Base-by-base conservation (phyloP, 129 eudicot species). In the Oenanthe sinensis region DNA sequence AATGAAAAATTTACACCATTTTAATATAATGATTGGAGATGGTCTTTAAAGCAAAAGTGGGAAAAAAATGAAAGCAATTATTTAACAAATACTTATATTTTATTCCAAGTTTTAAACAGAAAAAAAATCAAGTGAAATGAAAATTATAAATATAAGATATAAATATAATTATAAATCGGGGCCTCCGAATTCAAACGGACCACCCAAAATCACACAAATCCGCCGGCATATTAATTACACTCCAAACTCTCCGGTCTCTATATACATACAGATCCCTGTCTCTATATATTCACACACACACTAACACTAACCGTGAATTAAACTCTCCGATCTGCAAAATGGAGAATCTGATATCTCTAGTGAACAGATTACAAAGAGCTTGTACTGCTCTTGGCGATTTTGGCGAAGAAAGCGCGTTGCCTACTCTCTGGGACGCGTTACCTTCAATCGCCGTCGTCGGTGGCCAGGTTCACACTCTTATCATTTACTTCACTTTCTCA, bases 371-470 rank as follows among this genome's bases (percentile, higher is more conserved):
- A 71, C 98, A 94, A 79, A 85, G 93, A 77, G 98, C 98, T 14
- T 94, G 98, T 79, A 94, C 98, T 5, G 97, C 97, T 43, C 89
- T 94, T 0, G 98, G 98, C 30, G 98, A 94, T 88, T 84, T 87
- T 79, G 98, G 97, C 75, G 98, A 94, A 71, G 97, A 93, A 67
- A 89, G 90, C 80, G 91, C 98, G 49, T 79, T 94, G 81, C 98
- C 98, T 4, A 94, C 98, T 46, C 94, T 93, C 37, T 93, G 98
- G 98, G 98, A 93, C 69, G 92, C 98, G 75, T 85, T 93, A 15
- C 98, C 98, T 39, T 88, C 98, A 20, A 91, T 94, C 82, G 98
- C 98, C 72, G 98, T 94, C 85, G 98, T 94, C 81, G 98, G 98
- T 73, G 90, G 90, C 78, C 90, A 87, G 90, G 90, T 87, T 43